Base-by-base conservation (phyloP, 441 rosid species). In the Populus tomentosa region DNA sequence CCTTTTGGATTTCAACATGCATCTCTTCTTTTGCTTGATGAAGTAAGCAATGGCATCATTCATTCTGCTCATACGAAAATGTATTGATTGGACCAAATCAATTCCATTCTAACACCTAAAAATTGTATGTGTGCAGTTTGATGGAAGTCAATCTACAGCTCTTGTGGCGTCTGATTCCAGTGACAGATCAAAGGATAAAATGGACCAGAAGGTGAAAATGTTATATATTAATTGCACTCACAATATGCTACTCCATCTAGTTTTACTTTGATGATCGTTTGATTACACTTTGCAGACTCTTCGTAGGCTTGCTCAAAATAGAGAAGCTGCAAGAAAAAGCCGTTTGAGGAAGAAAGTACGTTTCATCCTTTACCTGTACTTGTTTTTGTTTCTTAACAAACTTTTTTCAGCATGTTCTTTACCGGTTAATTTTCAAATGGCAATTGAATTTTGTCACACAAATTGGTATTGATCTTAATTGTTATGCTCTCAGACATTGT, bases 261-360 rank as follows among this genome's bases (percentile, higher is more conserved):
- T 69, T 70, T n/a, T 79, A 7, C 73, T n/a, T 82, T 75, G 67
- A 77, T 82, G 70, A 75, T 84, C 75, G 75, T 71, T 73, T 78
- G 73, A 36, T 80, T 76, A 80, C 80, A 77, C 84, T 82, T 69
- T 80, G 78, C 92, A 97, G 99, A 93, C 98, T 35, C 92, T 94
- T 80, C 98, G 99, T 72, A 90, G 99, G 82, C 98, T 97, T 64
- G 99, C 99, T 85, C 99, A 97, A 86, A 97, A 97, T 86, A 96
- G 98, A 65, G 99, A 97, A 86, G 99, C 99, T 66, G 99, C 99
- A 69, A 91, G 98, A 81, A 97, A 97, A 87, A 97, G 99, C 85
- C 91, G 99, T 80, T 82, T 97, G 84, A 89, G 98, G 84, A 97
- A 97, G 86, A 94, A 97, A 75, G 99, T 92, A 85, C 67, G 82